These are phyloP conservation scores for Paramecium sexaurelia DNA, from an alignment of 73 alveolate species.

Conservation along the genomic window DNA sequence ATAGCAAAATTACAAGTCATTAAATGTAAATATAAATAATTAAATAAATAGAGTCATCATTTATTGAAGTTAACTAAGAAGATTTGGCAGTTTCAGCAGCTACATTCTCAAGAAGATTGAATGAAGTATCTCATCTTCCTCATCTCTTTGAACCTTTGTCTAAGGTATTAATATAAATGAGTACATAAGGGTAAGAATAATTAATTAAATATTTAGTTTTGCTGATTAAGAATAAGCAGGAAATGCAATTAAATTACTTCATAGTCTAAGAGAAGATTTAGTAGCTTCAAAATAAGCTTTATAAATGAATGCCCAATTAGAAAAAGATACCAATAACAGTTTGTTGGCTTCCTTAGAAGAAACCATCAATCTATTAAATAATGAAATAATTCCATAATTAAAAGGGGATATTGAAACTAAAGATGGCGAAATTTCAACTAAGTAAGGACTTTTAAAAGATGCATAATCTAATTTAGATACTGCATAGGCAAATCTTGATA, in stretches of 20 bases:
- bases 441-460: not conserved
- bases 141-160: constrained; percentile 22
- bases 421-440: constrained; percentile 34
- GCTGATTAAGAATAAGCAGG: constrained; percentile 47
- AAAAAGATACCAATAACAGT: not conserved
- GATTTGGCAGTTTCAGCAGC: constrained; percentile 14
- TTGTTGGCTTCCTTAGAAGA: not conserved
- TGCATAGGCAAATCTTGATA: constrained; percentile 5
- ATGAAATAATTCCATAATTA: constrained; percentile 24
- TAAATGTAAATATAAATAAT: not conserved
- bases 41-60: not conserved
- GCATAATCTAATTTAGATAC: constrained; percentile 35
- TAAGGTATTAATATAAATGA: not conserved
- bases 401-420: constrained; percentile 14
- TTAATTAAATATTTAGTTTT: not conserved
- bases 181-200: constrained; percentile 1
- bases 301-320: not conserved
- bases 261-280: not conserved
- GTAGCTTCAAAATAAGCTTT: constrained; percentile 7
- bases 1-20: not conserved
- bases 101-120: constrained; percentile 3
- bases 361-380: not conserved
- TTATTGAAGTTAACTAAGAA: not conserved
- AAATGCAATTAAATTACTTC: constrained; percentile 19
- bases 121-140: constrained; percentile 15